Evolutionary conservation across 2,329 filamentous ascomycete species (phyloP).

Genomic region (Cladosporium sp.): DNA sequence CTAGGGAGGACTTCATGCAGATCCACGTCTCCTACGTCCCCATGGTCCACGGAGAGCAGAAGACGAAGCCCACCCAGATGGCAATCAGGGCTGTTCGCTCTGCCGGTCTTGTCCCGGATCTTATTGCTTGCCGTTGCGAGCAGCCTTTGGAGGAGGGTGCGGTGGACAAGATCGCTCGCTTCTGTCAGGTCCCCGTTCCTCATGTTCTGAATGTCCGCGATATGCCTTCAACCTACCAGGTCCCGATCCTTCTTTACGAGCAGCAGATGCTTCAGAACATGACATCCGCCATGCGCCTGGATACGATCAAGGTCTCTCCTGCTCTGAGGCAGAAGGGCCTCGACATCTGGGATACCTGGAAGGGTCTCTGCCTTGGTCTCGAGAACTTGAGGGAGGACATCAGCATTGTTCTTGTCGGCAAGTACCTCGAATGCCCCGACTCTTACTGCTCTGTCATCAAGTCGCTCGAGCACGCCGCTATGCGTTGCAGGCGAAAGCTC

Average conservation of each 20-base stretch:
- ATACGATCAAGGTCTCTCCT: slow-evolving; percentile 43
- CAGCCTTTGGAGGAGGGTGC: slow-evolving; percentile 65
- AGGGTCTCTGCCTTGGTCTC: slow-evolving; percentile 60
- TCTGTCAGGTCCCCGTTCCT: slow-evolving; percentile 77
- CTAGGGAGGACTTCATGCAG: slow-evolving; percentile 74
- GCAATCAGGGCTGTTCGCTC: slow-evolving; percentile 80
- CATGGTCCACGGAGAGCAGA: slow-evolving; percentile 69
- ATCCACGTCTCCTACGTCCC: slow-evolving; percentile 89
- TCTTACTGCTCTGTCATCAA: slow-evolving; percentile 81
- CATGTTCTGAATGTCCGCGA: slow-evolving; percentile 85
- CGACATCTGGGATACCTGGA: slow-evolving; percentile 74
- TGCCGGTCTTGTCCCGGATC: slow-evolving; percentile 57
- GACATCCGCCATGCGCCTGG: slow-evolving; percentile 58
- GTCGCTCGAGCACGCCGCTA: slow-evolving; percentile 82
- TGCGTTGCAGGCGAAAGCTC: slow-evolving; percentile 75
- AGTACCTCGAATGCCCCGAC: slow-evolving; percentile 80
- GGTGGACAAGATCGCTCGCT: slow-evolving; percentile 79
- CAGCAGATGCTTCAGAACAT: slow-evolving; percentile 70
- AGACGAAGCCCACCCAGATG: slow-evolving; percentile 95
- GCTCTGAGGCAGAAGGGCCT: slow-evolving; percentile 56
- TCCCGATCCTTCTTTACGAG: slow-evolving; percentile 82
- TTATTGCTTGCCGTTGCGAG: slow-evolving; percentile 91
- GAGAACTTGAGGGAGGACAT: slow-evolving; percentile 63
- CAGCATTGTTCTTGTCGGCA: slow-evolving; percentile 81
- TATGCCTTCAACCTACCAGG: slow-evolving; percentile 86